Evolutionary conservation across 2,329 filamentous ascomycete genomes (phyloP).

Genomic region (Paraphoma chrysanthemicola): DNA sequence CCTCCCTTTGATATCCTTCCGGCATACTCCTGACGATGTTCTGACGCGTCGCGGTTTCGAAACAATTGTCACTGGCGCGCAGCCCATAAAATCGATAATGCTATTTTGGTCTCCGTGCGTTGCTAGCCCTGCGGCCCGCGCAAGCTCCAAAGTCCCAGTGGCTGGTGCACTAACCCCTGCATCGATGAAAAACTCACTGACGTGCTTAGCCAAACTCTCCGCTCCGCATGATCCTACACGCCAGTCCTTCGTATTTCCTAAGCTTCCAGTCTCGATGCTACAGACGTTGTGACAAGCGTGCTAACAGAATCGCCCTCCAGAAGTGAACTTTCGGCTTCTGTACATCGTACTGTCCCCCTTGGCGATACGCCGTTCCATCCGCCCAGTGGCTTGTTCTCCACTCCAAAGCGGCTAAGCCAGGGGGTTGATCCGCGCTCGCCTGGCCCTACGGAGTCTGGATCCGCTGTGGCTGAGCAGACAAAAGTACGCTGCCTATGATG

Average conservation of each 20-base stretch:
- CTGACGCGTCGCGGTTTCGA: neutral
- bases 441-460: conserved; percentile 13
- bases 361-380: conserved; percentile 4
- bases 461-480: conserved; percentile 24
- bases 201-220: neutral
- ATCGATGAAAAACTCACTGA: conserved; percentile 1
- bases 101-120: conserved; percentile 13
- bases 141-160: conserved; percentile 8
- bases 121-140: conserved; percentile 3
- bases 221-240: neutral
- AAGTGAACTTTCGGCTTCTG: neutral
- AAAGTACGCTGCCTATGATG: neutral
- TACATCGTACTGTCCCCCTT: neutral
- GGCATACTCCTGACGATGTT: neutral
- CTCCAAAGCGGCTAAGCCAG: conserved; percentile 15
- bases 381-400: conserved; percentile 3
- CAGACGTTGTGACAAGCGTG: neutral
- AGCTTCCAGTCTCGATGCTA: neutral
- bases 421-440: conserved; percentile 6
- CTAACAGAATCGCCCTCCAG: neutral
- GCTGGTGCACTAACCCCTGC: conserved; percentile 9
- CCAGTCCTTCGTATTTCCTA: conserved; percentile 1
- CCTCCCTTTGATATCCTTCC: neutral
- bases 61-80: conserved; percentile 2
- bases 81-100: neutral